Base-by-base conservation (phyloP, 202 grass and related monocot genomes). In the Saccharum hybrid region DNA sequence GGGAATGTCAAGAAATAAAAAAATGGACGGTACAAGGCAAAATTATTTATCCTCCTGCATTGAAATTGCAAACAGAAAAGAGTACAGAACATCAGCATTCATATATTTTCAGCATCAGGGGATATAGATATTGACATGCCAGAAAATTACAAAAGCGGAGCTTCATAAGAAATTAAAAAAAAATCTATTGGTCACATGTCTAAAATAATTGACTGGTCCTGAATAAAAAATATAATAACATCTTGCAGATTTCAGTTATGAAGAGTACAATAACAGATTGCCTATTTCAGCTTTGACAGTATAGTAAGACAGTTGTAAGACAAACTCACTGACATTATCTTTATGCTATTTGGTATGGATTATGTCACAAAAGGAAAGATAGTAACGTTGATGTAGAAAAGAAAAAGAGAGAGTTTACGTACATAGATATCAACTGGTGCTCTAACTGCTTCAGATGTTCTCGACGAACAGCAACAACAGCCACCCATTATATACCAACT, bases 381-480 rank as follows among this genome's bases (percentile, higher is more conserved):
- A 68, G 4, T n/a, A 79, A 16, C 26, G 61, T 45, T 10, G 31
- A 68, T 54, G 23, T 52, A 72, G 3, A 57, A 23, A 33, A 71
- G 9, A 75, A 70, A 65, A 31, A 51, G 46, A 1, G 1, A 87
- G 64, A 54, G 67, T 82, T 37, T 46, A 88, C 90, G 54, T 88
- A 94, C 93, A 90, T 88, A 94, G 78, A 84, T 11, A 60, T 60
- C 84, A 85, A 77, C 73, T 63, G 82, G 93, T 76, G 85, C 86
- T 74, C 90, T 88, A 71, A 90, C 93, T 79, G 80, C 71, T 81
- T 92, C 85, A 59, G 87, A 81, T 81, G 87, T 81, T 88, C 83
- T 90, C 40, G 89, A 88, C 23, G 87, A 89, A 88, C 83, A 82
- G 83, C 90, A 94, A 84, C 93, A 94, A 68, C 92, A 91, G 13